phyloP scores from a whole-genome alignment of 495 filamentous ascomycete species.

The Polyplosphaeria fusca region DNA sequence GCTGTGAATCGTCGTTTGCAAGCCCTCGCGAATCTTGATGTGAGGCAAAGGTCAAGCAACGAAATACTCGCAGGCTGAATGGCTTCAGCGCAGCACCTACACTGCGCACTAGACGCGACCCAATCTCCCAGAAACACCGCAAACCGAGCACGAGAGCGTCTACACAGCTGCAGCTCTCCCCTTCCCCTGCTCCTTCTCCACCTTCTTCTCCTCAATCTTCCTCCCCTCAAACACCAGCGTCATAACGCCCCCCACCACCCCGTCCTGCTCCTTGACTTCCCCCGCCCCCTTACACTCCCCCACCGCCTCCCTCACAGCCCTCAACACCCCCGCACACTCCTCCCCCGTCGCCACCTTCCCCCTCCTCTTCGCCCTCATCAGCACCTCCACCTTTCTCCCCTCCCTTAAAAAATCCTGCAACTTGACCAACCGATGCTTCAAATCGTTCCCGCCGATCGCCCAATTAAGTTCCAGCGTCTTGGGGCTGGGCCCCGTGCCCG shows the following conservation, averaged over 20 bases:
- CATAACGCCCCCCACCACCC: constrained; percentile 36
- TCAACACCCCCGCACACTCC: constrained; percentile 36
- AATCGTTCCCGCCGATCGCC: constrained; percentile 58
- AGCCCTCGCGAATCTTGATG: no score
- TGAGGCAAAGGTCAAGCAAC: no score
- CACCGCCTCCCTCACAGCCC: constrained; percentile 24
- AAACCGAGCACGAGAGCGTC: no score
- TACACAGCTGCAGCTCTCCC: no score
- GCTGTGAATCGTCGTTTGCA: no score
- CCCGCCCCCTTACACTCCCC: constrained; percentile 17
- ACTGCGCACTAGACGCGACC: no score
- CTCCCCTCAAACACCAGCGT: constrained; percentile 37
- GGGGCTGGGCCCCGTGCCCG: constrained; percentile 4
- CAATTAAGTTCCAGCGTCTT: constrained; percentile 86
- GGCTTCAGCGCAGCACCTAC: no score
- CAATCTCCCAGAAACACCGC: no score
- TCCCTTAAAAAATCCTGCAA: constrained; percentile 37
- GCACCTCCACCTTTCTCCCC: constrained; percentile 42
- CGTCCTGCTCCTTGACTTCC: constrained; percentile 35
- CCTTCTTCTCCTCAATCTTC: constrained; percentile 8
- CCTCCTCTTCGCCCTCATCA: constrained; percentile 38
- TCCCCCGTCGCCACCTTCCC: constrained; percentile 34
- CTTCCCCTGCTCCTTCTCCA: no score
- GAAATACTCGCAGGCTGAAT: no score
- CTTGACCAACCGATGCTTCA: constrained; percentile 36